A percentile compares a stretch with the other conserved stretches of the same genome.
Conservation (phyloP, 768 basidiomycete species). For the Lentinula aciculospora region DNA sequence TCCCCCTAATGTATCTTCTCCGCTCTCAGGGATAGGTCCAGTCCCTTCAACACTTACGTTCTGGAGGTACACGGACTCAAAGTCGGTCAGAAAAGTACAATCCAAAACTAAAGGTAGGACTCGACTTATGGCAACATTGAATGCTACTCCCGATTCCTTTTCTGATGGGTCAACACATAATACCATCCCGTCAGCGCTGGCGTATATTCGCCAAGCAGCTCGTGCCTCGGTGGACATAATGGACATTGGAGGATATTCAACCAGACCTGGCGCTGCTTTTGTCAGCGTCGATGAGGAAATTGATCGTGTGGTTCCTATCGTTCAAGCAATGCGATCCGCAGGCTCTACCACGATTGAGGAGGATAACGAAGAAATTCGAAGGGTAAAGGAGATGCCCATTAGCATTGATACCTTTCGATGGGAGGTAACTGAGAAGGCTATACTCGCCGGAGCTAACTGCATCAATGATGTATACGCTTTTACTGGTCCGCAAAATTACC, state of each 20-base stretch:
- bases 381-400: conserved; percentile 40
- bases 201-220: conserved; percentile 44
- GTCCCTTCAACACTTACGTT: conserved; percentile 44
- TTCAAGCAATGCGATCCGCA: conserved; percentile 48
- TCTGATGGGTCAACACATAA: conserved; percentile 75
- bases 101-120: conserved; percentile 32
- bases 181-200: conserved; percentile 46
- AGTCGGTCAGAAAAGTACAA: conserved; percentile 12
- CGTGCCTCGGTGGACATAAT: conserved; percentile 66
- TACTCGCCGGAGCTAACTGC: conserved; percentile 82
- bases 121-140: conserved; percentile 87
- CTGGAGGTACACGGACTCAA: conserved; percentile 38
- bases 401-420: conserved; percentile 90
- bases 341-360: conserved; percentile 8
- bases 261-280: conserved; percentile 71
- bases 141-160: conserved; percentile 93
- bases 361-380: not conserved
- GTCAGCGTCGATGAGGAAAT: conserved; percentile 69
- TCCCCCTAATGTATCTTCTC: conserved; percentile 14
- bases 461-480: conserved; percentile 92
- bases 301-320: conserved; percentile 64
- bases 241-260: conserved; percentile 94
- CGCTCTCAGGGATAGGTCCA: conserved; percentile 18
- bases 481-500: conserved; percentile 52
- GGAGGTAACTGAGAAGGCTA: conserved; percentile 66